Conservation (phyloP, 768 basidiomycete genomes). For the Trametes gibbosa region DNA sequence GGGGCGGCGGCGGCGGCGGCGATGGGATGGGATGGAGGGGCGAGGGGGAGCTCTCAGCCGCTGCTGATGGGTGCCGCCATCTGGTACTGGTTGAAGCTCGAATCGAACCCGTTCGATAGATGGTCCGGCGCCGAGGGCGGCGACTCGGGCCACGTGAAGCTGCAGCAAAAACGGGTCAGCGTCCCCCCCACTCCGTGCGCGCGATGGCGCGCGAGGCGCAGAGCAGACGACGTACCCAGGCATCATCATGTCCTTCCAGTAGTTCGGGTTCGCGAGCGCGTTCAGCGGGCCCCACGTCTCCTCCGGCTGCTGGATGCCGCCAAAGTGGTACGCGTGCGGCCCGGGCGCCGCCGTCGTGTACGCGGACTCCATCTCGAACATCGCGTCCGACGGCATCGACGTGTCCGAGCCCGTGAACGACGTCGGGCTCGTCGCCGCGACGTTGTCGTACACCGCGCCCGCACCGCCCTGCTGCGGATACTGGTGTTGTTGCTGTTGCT, state of each 20-base stretch:
- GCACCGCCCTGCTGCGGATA: constrained; percentile 5
- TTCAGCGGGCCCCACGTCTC: constrained; percentile 72
- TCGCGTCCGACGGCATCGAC: constrained; percentile 16
- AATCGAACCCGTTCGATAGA: constrained; percentile 9
- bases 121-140: constrained; percentile 10
- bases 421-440: constrained; percentile 11
- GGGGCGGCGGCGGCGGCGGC: too few relatives aligned
- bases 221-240: constrained; percentile 57
- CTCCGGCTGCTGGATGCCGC: constrained; percentile 22
- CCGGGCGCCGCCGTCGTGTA: constrained; percentile 40
- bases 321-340: constrained; percentile 23
- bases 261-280: constrained; percentile 65
- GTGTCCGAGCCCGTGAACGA: constrained; percentile 13
- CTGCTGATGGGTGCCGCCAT: constrained; percentile 13
- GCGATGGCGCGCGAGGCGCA: not conserved
- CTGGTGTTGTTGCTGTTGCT: not conserved
- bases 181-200: not conserved
- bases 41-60: not conserved
- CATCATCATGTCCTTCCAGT: constrained; percentile 85
- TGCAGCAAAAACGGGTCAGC: not conserved
- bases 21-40: too few relatives aligned
- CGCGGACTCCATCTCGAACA: constrained; percentile 39
- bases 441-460: not conserved
- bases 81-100: constrained; percentile 3
- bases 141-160: constrained; percentile 22